Base-by-base conservation (phyloP, 1,139 yeast species). In the Nakaseomyces delphensis region DNA sequence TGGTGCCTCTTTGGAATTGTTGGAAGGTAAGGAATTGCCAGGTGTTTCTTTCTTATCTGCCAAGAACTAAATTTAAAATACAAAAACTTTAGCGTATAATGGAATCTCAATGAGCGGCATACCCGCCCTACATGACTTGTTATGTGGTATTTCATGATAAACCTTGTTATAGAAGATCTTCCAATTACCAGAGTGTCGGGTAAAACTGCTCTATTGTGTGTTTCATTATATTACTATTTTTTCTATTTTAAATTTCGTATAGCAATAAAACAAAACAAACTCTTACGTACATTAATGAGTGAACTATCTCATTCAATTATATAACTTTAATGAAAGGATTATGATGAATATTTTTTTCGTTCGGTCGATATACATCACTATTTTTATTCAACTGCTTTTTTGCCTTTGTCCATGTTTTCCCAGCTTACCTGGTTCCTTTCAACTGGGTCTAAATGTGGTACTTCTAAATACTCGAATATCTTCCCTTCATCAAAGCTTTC, bases 11-110 rank as follows among this genome's bases (percentile, higher is more conserved):
- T 78, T 89, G 67, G 97, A 89, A 72, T 81, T 89, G 67, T 81
- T 89, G 66, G 97, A 89, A 74, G 97, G 97, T 73, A 89, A 89
- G 79, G 93, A 76, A 57, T 78, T 89, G 63, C 97, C 97, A 57
- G 97, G 97, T 78, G 96, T 89, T 54, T 78, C 75, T 64, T 93
- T 91, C 67, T 79, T 87, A 59, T 78, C 93, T 56, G 79, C 74
- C 69, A 83, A 82, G 69, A 61, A 72, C 58, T 51, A 51, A 47
- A 43, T 41, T 41, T 30, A 43, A 35, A 4, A 4, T 18, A 13
- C 7, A 18, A 18, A 18, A 13, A 28, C 13, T 28, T 13, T 27
- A 27, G n/a, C 8, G n/a, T 21, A 14, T 5, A 27, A 27, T 27
- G n/a, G n/a, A 27, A 14, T 27, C 29, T 27, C n/a, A n/a, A 27